Conservation (phyloP, 345 rosid genomes). For the Hevea brasiliensis region DNA sequence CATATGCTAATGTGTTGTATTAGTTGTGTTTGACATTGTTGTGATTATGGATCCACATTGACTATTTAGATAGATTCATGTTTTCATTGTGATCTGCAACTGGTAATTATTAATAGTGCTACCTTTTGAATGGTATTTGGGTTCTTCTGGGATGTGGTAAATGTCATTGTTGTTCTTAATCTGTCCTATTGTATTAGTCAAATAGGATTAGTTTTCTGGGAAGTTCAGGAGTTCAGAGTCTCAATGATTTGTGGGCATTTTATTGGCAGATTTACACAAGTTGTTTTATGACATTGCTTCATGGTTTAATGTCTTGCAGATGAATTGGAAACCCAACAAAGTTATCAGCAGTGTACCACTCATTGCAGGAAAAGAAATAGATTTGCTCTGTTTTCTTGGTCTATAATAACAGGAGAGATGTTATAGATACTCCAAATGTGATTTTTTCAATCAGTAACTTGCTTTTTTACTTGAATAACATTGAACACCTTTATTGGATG, state of each 20-base stretch:
- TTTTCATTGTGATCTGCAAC: background rate
- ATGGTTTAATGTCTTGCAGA: background rate
- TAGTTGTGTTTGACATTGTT: background rate
- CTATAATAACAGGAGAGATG: conserved; percentile 16
- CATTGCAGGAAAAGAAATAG: background rate
- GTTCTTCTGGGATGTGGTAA: background rate
- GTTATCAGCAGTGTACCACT: background rate
- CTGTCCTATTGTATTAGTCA: background rate
- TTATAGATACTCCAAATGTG: conserved; percentile 7
- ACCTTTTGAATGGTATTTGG: background rate
- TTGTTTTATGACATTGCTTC: background rate
- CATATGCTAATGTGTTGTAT: background rate
- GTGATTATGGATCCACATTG: background rate
- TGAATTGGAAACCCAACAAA: background rate
- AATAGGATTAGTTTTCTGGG: background rate
- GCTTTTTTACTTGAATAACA: conserved; percentile 7
- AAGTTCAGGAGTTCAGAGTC: background rate
- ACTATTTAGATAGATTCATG: background rate
- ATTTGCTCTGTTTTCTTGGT: background rate
- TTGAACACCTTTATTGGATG: background rate
- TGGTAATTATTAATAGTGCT: background rate
- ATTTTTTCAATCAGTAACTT: background rate
- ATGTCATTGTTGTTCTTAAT: background rate
- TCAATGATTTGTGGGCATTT: background rate
- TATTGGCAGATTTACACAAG: background rate